phyloP scores from a whole-genome alignment of 805 yeast species.

The Phaffomyces antillensis region DNA sequence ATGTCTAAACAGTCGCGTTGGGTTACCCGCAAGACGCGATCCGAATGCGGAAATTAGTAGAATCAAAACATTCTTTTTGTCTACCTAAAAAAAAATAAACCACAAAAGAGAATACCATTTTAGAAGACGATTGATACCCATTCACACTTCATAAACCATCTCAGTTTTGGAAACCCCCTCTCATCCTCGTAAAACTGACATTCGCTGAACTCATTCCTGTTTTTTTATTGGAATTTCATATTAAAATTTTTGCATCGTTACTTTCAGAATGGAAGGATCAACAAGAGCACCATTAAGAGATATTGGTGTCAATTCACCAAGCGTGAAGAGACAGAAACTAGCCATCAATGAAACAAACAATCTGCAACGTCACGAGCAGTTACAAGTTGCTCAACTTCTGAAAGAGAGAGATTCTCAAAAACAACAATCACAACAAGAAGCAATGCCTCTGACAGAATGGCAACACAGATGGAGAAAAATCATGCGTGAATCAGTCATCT shows the following conservation, averaged over 20 bases:
- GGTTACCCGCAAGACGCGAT: slow-evolving; percentile 11
- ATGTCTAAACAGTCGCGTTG: neutral
- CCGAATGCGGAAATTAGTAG: neutral
- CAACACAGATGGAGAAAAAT: slow-evolving; percentile 53
- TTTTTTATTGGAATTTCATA: neutral
- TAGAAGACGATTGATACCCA: neutral
- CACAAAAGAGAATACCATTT: neutral
- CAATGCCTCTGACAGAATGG: slow-evolving; percentile 40
- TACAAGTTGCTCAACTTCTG: neutral
- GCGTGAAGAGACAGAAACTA: slow-evolving; percentile 21
- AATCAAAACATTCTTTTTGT: slow-evolving; percentile 3
- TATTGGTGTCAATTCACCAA: slow-evolving; percentile 22
- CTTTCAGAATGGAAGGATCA: slow-evolving; percentile 11
- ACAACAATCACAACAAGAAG: slow-evolving; percentile 4
- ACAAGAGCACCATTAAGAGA: slow-evolving; percentile 19
- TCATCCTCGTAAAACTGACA: neutral
- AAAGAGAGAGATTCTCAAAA: slow-evolving; percentile 1
- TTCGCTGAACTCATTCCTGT: neutral
- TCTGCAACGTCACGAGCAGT: neutral
- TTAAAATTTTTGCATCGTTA: neutral
- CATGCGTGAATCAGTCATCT: slow-evolving; percentile 48
- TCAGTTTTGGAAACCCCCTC: neutral
- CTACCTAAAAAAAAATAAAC: neutral
- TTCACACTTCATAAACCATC: neutral
- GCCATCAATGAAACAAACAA: neutral